Base-by-base conservation (phyloP, 2,329 filamentous ascomycete genomes). In the Pestalotiopsis fici region DNA sequence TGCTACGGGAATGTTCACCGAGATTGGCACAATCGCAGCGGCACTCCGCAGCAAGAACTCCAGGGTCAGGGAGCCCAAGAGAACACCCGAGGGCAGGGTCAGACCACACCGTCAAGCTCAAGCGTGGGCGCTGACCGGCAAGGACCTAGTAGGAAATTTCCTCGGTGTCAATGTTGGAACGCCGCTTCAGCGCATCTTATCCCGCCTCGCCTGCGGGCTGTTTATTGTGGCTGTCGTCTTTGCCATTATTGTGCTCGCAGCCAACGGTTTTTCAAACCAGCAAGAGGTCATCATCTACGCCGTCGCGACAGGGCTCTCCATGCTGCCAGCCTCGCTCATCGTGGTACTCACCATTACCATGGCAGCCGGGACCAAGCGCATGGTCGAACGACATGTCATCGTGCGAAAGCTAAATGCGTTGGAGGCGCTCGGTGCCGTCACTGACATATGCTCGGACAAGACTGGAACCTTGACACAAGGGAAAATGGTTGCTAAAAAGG, bases 271-370 rank as follows among this genome's bases (percentile, higher is more conserved):
- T 75, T 78, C 81, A n/a, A 76, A 78, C 43, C 78, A 82, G 37
- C 82, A 83, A 31, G 87, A 90, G 71, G 88, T 91, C 68, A 88
- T 91, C 71, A 90, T 89, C 69, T 89, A 89, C 69, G 87, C 87
- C 2, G 86, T 89, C 18, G 86, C 86, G 3, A 86, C 84, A 4
- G 84, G 84, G n/a, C 77, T 89, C 31, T 86, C 83, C 37, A 89
- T 89, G 86, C 87, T 90, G 70, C 87, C 87, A 1, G 86, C 86
- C 21, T 87, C 86, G 65, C 80, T 91, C 56, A 87, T 90, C 54
- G 88, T 89, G n/a, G 88, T 90, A n/a, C 78, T 91, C 64, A 91
- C 88, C 3, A 90, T 91, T 66, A 90, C 88, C 7, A 90, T 91
- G 81, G 86, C 87, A 11, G 86, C 86, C 23, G 87, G 87, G 4